Conservation (phyloP, 768 basidiomycete genomes). For the Lactarius quietus region DNA sequence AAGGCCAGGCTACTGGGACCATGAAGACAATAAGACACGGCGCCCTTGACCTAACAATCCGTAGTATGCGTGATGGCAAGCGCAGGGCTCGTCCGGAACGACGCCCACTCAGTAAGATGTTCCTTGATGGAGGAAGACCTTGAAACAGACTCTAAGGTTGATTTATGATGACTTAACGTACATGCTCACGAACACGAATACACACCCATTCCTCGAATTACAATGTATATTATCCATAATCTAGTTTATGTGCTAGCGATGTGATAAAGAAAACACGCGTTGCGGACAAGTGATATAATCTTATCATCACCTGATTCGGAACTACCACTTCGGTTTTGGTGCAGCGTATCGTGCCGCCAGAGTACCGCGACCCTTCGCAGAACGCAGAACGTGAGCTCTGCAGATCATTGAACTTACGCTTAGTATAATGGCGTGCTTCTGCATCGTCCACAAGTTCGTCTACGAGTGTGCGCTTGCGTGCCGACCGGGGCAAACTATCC, state of each 20-base stretch:
- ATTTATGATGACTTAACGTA: slow-evolving; percentile 19
- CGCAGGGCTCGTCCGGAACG: slow-evolving; percentile 44
- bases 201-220: slow-evolving; percentile 9
- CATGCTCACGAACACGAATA: background rate
- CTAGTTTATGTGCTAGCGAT: too few species aligned
- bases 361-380: slow-evolving; percentile 67
- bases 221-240: too few species aligned
- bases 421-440: slow-evolving; percentile 83
- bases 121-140: slow-evolving; percentile 56
- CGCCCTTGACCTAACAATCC: slow-evolving; percentile 80
- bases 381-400: slow-evolving; percentile 63
- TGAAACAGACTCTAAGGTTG: slow-evolving; percentile 30
- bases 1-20: slow-evolving; percentile 40
- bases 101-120: slow-evolving; percentile 74
- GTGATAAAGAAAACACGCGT: background rate
- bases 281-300: background rate
- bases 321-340: slow-evolving; percentile 65
- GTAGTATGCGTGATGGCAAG: slow-evolving; percentile 69
- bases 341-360: slow-evolving; percentile 59
- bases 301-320: background rate
- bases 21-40: slow-evolving; percentile 65
- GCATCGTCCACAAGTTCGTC: slow-evolving; percentile 89
- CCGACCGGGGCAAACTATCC: slow-evolving; percentile 67
- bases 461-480: slow-evolving; percentile 78
- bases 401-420: slow-evolving; percentile 83